Conservation (phyloP, 2,329 filamentous ascomycete species). For the Pseudopithomyces chartarum region DNA sequence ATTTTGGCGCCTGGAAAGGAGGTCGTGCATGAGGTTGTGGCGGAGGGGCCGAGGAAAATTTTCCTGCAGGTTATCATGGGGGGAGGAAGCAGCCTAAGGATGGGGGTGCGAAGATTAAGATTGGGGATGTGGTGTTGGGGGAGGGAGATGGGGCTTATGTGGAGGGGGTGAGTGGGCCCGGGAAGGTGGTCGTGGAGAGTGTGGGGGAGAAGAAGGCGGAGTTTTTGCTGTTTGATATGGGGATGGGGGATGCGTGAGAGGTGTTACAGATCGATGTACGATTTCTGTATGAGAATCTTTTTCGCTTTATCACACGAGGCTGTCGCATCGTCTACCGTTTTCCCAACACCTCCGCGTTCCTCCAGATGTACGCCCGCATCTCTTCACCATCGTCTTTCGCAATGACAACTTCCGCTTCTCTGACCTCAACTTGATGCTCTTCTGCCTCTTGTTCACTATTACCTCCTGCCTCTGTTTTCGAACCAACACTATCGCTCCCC, state of each 20-base stretch:
- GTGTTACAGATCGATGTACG: too few species aligned
- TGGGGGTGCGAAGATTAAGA: constrained; percentile 72
- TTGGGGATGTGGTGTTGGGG: constrained; percentile 68
- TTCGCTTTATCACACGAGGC: too few species aligned
- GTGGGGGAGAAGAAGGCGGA: constrained; percentile 53
- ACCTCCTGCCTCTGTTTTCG: too few species aligned
- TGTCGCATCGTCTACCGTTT: too few species aligned
- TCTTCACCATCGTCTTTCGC: too few species aligned
- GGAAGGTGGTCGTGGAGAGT: constrained; percentile 53
- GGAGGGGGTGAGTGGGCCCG: constrained; percentile 53
- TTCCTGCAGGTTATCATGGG: constrained; percentile 82
- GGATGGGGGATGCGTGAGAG: constrained; percentile 28
- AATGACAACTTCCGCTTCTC: too few species aligned
- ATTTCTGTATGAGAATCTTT: too few species aligned
- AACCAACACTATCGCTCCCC: too few species aligned
- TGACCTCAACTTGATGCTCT: too few species aligned
- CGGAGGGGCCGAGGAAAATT: constrained; percentile 68
- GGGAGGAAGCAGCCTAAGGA: constrained; percentile 60
- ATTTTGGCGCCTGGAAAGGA: constrained; percentile 68
- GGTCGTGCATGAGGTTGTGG: constrained; percentile 77
- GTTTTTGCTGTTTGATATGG: constrained; percentile 58
- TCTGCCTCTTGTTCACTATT: too few species aligned
- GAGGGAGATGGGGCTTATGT: constrained; percentile 87
- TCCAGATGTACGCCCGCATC: too few species aligned
- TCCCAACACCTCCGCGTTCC: too few species aligned